phyloP scores from a whole-genome alignment of 805 yeast species.

The Wickerhamomyces canadensis region DNA sequence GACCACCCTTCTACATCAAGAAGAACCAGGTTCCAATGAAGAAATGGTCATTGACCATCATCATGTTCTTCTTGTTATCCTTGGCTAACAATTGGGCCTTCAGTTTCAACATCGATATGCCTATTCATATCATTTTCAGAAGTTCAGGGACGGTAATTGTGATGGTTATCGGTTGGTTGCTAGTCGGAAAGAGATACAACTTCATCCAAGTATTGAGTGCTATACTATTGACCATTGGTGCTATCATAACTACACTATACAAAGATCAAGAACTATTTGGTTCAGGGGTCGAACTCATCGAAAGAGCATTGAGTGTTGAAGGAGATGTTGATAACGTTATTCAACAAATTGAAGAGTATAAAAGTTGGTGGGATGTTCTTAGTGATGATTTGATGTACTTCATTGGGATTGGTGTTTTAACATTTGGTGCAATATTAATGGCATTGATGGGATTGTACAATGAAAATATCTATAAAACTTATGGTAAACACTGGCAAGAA shows the following conservation, averaged over 20 bases:
- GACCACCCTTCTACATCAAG: conserved; percentile 27
- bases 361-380: no score
- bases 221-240: conserved; percentile 48
- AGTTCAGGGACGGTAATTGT: conserved; percentile 61
- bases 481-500: conserved; percentile 57
- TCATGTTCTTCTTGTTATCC: conserved; percentile 45
- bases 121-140: conserved; percentile 61
- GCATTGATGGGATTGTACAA: conserved; percentile 49
- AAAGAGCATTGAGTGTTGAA: neutral
- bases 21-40: conserved; percentile 35
- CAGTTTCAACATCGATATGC: conserved; percentile 52
- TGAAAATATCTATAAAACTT: conserved; percentile 38
- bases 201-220: conserved; percentile 45
- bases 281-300: no score
- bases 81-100: conserved; percentile 55
- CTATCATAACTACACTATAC: conserved; percentile 18
- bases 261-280: conserved; percentile 9
- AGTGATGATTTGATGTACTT: conserved; percentile 6
- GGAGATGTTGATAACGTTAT: conserved; percentile 1
- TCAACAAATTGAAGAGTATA: no score
- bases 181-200: conserved; percentile 42
- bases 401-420: conserved; percentile 27
- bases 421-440: conserved; percentile 39
- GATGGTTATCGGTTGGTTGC: conserved; percentile 46
- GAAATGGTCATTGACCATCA: conserved; percentile 41